These are phyloP conservation scores for Eudorina sp. DNA, from an alignment of 139 green algal genomes.

Conservation along the genomic window DNA sequence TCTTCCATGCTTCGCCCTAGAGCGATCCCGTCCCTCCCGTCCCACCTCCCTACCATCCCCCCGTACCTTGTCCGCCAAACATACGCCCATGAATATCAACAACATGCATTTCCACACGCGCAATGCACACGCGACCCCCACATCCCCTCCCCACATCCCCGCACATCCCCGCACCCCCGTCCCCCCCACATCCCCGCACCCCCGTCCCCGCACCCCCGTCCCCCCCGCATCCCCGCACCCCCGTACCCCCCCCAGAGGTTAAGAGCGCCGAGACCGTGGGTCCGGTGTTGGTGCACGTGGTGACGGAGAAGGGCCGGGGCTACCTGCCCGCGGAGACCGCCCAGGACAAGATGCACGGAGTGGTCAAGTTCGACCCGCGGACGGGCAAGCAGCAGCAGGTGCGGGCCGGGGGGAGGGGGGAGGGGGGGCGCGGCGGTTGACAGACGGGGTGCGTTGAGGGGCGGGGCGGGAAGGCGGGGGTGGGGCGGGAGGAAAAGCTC, in stretches of 20 bases:
- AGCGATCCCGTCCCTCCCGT: not conserved
- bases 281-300: conserved; percentile 97
- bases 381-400: conserved; percentile 95
- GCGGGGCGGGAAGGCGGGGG: too few relatives aligned
- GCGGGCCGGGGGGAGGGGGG: too few relatives aligned
- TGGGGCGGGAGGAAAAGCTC: too few relatives aligned
- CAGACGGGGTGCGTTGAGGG: not conserved
- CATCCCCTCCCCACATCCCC: too few relatives aligned
- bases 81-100: too few relatives aligned
- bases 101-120: too few relatives aligned
- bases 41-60: not conserved
- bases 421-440: too few relatives aligned
- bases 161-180: too few relatives aligned
- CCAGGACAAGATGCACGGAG: conserved; percentile 96
- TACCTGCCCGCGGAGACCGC: conserved; percentile 96
- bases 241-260: conserved; percentile 79
- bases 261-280: conserved; percentile 93
- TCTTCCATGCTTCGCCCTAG: not conserved
- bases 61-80: too few relatives aligned
- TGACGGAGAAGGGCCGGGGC: conserved; percentile 97
- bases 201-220: too few relatives aligned
- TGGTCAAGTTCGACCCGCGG: conserved; percentile 95
- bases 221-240: not conserved
- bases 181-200: not conserved
- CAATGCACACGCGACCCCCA: too few relatives aligned